These are phyloP conservation scores for Anisodus tanguticus DNA, from an alignment of 257 asterid genomes.

Conservation along the genomic window DNA sequence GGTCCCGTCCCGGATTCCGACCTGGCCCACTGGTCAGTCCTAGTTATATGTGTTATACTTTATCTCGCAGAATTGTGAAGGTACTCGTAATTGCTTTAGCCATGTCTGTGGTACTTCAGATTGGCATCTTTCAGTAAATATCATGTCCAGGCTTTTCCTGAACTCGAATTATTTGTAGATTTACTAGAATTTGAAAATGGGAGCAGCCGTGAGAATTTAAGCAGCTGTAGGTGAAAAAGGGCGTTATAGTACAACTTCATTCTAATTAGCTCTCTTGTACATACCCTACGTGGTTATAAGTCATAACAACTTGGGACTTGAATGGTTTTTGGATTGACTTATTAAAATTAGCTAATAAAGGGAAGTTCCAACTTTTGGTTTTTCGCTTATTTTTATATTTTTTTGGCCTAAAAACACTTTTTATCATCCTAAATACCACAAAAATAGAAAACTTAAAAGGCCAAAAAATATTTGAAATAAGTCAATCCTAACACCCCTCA, in stretches of 20 bases:
- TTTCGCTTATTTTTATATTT: too few species aligned
- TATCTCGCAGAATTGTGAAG: conserved; percentile 13
- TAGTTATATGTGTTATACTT: not conserved
- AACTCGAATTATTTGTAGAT: conserved; percentile 14
- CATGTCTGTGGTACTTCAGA: conserved; percentile 7
- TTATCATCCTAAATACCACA: too few species aligned
- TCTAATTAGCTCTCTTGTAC: not conserved
- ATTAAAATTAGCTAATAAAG: too few species aligned
- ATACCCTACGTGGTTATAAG: too few species aligned
- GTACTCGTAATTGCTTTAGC: conserved; percentile 21
- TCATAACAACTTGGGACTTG: not conserved
- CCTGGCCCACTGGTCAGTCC: too few species aligned
- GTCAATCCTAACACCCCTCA: not conserved
- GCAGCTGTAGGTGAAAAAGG: not conserved
- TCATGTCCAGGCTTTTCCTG: not conserved
- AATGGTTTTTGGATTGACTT: too few species aligned
- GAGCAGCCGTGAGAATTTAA: not conserved
- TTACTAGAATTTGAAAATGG: not conserved
- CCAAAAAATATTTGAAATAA: too few species aligned
- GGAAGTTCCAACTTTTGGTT: too few species aligned
- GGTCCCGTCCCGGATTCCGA: too few species aligned
- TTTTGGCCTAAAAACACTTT: too few species aligned
- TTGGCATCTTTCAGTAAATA: not conserved
- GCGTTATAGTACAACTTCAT: not conserved
- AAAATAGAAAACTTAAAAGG: too few species aligned